Evolutionary conservation across 169 alveolate species (phyloP), one percentile per base, ranked within the genome.

Genomic region (Plasmodium knowlesi): DNA sequence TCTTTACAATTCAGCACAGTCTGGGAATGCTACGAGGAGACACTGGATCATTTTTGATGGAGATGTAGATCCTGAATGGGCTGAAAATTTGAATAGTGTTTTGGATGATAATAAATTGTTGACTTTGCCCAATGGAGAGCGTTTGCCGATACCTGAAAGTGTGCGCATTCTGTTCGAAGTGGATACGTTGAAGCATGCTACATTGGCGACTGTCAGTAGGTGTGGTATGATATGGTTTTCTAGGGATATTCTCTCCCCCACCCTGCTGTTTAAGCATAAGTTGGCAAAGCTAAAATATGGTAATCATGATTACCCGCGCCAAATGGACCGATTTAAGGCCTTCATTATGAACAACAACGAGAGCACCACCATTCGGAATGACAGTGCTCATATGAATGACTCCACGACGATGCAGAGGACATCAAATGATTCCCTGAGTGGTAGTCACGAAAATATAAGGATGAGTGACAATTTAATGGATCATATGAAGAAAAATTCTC

Each of bases 31-130:
- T 74, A 86, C 96, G 3, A 97, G 96, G 78, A 96, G 99, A 74
- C 99, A 98, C 92, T 98, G 99, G 99, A 98, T 99, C 76, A 98
- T 99, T 76, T 99, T 99, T 93, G 99, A 99, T 96, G 99, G 99
- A 6, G 99, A 99, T 92, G 99, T 99, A 5, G 99, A 99, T 92
- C 99, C 99, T 16, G 99, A 99, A 88, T 99, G 99, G 99, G 99
- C 99, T 39, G 99, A 99, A 96, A 99, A 98, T 78, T 97, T 99
- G 85, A 99, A 99, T 97, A 98, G 99, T 14, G 99, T 99, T 9
- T 97, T 99, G 79, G 99, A 99, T 95, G 99, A 99, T 95, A 99
- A 98, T 96, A 98, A 98, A 94, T 97, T 99, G 32, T 96, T 98
- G n/a, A 98, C 99, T 6, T 96, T 99, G 53, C 99, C 99, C 8